Evolutionary conservation across 225 moss, liverwort and hornwort species (phyloP), one percentile per base, ranked within the genome.

Genomic region (Straminergon stramineum): DNA sequence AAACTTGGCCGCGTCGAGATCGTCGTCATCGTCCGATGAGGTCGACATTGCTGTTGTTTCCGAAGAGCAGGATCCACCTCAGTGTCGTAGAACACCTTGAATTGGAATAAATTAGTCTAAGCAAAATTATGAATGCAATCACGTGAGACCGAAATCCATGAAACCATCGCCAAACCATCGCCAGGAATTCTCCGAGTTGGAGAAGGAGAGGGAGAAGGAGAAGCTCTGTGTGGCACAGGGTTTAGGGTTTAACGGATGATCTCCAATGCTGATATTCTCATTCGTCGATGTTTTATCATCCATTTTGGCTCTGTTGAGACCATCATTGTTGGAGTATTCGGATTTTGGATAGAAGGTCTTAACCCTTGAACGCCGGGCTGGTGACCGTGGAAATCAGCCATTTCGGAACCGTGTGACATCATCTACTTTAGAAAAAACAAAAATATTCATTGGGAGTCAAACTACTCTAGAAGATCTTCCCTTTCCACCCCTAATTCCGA

Each of bases 11-110:
- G 92, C 94, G 56, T 92, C 93, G 32, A 93, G 90, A 86, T 95
- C 95, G 58, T 96, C 96, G 30, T 95, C 94, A 28, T 96, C 96
- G 77, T 93, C 95, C 34, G 93, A 95, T 12, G 96, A 95, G 51
- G 88, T 91, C 83, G 92, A 90, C 94, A 94, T 94, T 63, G 31
- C 88, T 63, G 18, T 32, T 37, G 74, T 41, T 58, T 37, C 87
- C 48, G 67, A 69, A 35, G 52, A 83, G 24, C 67, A 75, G 15
- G 22, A 69, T 52, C 15, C 35, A 68, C 24, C 55, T 84, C 87
- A 68, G 77, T 57, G n/a, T 55, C 78, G 56, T 55, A 6, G n/a
- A 53, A 32, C 13, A 32, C 55, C 13, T 24, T 11, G 23, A 57
- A 74, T 66, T 83, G 35, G 16, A 68, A 23, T 64, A 65, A 67